phyloP scores from a whole-genome alignment of 192 early-diverging fungal species.

The Coemansia sp. region DNA sequence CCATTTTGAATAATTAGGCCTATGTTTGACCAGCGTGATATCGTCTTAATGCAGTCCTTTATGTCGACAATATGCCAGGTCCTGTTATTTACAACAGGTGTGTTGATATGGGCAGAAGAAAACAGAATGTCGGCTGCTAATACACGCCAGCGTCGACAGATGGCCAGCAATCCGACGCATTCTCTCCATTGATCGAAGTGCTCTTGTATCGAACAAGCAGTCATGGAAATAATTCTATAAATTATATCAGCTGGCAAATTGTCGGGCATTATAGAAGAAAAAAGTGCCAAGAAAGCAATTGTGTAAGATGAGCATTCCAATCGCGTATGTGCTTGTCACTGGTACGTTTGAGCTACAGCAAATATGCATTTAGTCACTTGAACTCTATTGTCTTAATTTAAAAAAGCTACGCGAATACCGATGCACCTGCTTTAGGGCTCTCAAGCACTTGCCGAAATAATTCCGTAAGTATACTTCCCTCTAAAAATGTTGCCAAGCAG shows the following conservation, averaged over 20 bases:
- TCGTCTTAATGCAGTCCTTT: neutral
- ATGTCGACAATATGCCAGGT: neutral
- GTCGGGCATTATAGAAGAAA: neutral
- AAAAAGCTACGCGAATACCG: too few species aligned
- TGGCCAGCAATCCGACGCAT: neutral
- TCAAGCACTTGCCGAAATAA: too few species aligned
- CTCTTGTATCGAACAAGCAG: neutral
- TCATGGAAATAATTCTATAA: neutral
- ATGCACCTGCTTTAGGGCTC: too few species aligned
- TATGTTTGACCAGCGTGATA: constrained; percentile 1
- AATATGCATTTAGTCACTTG: too few species aligned
- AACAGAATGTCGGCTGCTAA: neutral
- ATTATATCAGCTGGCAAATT: neutral
- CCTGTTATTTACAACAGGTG: neutral
- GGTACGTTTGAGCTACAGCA: too few species aligned
- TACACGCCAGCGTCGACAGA: neutral
- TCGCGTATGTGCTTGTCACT: too few species aligned
- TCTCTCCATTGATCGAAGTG: neutral
- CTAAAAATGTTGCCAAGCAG: too few species aligned
- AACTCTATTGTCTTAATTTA: too few species aligned
- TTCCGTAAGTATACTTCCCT: too few species aligned
- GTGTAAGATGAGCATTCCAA: too few species aligned
- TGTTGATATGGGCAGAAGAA: neutral
- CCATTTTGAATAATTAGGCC: neutral
- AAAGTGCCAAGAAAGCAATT: neutral